These are phyloP conservation scores for Microdochium trichocladiopsis DNA, from an alignment of 2,329 filamentous ascomycete genomes.

Conservation along the genomic window DNA sequence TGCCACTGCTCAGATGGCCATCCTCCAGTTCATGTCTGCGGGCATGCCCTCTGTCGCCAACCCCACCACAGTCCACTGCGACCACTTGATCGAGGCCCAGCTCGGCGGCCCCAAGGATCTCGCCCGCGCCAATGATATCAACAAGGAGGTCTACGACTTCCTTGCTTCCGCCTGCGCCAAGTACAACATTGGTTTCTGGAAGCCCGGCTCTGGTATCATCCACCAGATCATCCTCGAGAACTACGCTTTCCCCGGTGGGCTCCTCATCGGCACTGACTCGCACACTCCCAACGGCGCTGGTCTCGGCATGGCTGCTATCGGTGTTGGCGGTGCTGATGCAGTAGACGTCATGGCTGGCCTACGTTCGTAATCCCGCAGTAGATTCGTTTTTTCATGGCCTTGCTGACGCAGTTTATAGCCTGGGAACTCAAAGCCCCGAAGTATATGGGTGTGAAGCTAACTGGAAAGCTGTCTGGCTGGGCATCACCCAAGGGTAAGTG, in stretches of 20 bases:
- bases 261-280: constrained; percentile 95
- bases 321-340: constrained; percentile 96
- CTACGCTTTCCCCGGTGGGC: constrained; percentile 97
- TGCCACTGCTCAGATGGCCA: constrained; percentile 99
- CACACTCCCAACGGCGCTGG: constrained; percentile 97
- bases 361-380: not conserved
- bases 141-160: constrained; percentile 99
- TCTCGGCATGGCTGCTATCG: constrained; percentile 90
- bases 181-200: constrained; percentile 99
- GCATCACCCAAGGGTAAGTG: constrained; percentile 78
- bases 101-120: constrained; percentile 91
- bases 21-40: constrained; percentile 98
- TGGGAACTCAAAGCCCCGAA: constrained; percentile 99
- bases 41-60: constrained; percentile 94
- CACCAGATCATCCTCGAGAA: constrained; percentile 98
- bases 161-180: constrained; percentile 88
- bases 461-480: constrained; percentile 85
- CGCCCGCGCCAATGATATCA: constrained; percentile 81
- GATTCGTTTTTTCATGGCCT: not conserved
- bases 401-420: constrained; percentile 51
- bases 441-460: constrained; percentile 92
- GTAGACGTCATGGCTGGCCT: constrained; percentile 76
- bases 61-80: constrained; percentile 93
- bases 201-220: constrained; percentile 96
- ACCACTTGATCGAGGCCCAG: constrained; percentile 98